phyloP scores from a whole-genome alignment of 1,284 basidiomycete species.

The Tilletia walkeri region DNA sequence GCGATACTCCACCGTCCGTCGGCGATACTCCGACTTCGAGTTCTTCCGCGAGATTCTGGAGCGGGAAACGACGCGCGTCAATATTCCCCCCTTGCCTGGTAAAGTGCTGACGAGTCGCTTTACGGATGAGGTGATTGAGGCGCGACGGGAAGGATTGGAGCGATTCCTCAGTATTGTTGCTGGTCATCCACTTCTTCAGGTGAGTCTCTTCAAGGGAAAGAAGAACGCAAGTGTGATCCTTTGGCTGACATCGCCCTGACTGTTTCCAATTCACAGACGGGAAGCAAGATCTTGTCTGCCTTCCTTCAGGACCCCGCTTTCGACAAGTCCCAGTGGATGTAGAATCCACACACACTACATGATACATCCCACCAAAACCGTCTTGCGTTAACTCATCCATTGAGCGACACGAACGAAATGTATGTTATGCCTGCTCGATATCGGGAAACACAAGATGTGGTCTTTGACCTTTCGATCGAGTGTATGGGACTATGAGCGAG shows the following conservation, averaged over 20 bases:
- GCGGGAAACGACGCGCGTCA: constrained; percentile 91
- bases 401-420: too few species aligned
- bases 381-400: too few species aligned
- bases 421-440: too few species aligned
- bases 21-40: constrained; percentile 97
- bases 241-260: neutral
- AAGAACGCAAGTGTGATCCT: neutral
- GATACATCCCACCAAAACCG: neutral
- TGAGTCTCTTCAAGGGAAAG: constrained; percentile 53
- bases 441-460: too few species aligned
- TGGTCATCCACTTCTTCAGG: constrained; percentile 92
- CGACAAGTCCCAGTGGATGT: constrained; percentile 61
- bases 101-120: constrained; percentile 73
- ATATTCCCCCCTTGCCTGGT: constrained; percentile 92
- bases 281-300: constrained; percentile 92
- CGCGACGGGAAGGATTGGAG: constrained; percentile 86
- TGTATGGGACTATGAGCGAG: neutral
- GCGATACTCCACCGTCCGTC: constrained; percentile 85
- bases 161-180: constrained; percentile 93
- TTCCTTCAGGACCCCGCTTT: constrained; percentile 73
- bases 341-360: neutral
- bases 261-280: constrained; percentile 65
- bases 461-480: too few species aligned
- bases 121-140: constrained; percentile 95
- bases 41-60: constrained; percentile 98